Evolutionary conservation across 768 basidiomycete species (phyloP), one percentile per base, ranked within the genome.

Genomic region (Suillus cothurnatus): DNA sequence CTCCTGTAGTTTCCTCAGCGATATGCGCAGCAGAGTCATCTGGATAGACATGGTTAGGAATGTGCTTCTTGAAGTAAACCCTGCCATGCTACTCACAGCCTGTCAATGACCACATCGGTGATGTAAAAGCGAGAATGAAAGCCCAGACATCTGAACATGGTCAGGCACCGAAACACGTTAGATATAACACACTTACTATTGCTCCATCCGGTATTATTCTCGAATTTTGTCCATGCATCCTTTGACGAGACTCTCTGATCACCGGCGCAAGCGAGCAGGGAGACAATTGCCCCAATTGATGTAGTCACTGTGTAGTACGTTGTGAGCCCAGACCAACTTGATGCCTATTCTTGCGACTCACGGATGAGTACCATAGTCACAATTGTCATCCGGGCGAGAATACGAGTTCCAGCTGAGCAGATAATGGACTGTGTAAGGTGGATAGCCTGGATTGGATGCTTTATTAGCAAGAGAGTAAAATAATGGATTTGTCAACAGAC

Each of bases 11-110:
- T 73, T 84, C 81, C 66, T 82, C 82, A 4, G 83, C 76, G 21
- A 84, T 81, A 62, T 82, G 81, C 7, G 78, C 83, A 12, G 81
- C 82, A 23, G 82, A 84, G 68, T 84, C 81, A 43, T 82, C 82
- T 83, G 68, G 15, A 41, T 31, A 58, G 26, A 59, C 28, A 53
- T 14, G 19, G 31, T 39, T 2, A 32, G 14, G 57, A 15, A 28
- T 49, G 38, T 6, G 12, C 49, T 43, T 23, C 23, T 31, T 12
- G 21, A 52, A 41, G 6, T 15, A 21, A 9, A 19, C 17, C 56
- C 6, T 32, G 9, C 7, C 1, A 8, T 21, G 50, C 17, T 34
- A 66, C 68, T 31, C 39, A 73, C 72, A 74, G 47, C 74, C 69
- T 19, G 71, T 74, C 38, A 69, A 53, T 31, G 64, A 64, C 67